Evolutionary conservation across 768 basidiomycete genomes (phyloP).

Genomic region (Harrya chromipes): DNA sequence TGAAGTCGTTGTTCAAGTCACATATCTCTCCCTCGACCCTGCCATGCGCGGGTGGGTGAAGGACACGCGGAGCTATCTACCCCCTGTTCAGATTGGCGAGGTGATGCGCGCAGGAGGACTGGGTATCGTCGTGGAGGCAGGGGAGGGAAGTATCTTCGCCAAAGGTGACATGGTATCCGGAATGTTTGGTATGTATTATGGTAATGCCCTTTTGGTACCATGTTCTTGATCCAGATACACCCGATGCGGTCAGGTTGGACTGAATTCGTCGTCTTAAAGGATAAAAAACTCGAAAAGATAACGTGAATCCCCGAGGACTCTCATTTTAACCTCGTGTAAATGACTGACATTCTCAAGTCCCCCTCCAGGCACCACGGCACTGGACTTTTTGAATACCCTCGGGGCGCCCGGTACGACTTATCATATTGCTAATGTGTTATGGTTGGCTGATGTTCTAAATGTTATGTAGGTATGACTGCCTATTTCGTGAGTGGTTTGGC

Average conservation of each 20-base stretch:
- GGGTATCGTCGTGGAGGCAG: constrained; percentile 61
- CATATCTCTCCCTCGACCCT: constrained; percentile 81
- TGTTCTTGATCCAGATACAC: neutral
- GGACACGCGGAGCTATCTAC: constrained; percentile 67
- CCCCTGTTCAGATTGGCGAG: constrained; percentile 70
- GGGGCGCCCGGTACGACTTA: constrained; percentile 61
- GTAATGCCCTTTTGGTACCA: neutral
- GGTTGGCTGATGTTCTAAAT: neutral
- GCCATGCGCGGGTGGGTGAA: constrained; percentile 85
- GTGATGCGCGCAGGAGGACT: constrained; percentile 74
- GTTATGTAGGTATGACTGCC: constrained; percentile 68
- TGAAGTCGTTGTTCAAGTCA: constrained; percentile 72
- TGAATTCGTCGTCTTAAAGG: constrained; percentile 65
- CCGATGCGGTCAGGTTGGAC: constrained; percentile 58
- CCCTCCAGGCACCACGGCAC: constrained; percentile 53
- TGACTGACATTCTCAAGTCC: constrained; percentile 35
- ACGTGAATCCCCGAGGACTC: constrained; percentile 41
- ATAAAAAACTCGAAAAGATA: constrained; percentile 48
- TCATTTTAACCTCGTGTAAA: neutral
- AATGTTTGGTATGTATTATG: constrained; percentile 46
- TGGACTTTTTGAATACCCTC: constrained; percentile 85
- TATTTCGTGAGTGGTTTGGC: constrained; percentile 63
- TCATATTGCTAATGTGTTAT: neutral
- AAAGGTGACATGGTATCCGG: constrained; percentile 72
- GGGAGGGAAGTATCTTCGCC: constrained; percentile 49